Conservation (phyloP, 2,329 filamentous ascomycete species). For the Pseudonectria foliicola region DNA sequence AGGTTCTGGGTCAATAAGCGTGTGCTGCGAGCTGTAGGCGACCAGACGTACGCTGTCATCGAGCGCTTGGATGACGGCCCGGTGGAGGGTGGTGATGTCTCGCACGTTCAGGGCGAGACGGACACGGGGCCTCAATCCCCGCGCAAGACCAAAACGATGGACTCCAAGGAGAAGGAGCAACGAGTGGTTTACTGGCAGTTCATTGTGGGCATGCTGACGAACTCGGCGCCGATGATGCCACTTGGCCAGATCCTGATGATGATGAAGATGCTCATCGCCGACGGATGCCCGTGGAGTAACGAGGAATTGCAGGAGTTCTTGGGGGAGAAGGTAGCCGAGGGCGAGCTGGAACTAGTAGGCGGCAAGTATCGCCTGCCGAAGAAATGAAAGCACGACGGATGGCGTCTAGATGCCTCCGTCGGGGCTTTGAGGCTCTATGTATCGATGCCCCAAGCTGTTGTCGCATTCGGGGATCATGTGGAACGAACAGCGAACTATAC, state of each 20-base stretch:
- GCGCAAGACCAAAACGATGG: conserved; percentile 48
- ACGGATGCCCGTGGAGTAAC: conserved; percentile 82
- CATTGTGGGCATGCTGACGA: conserved; percentile 91
- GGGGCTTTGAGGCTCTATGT: conserved; percentile 2
- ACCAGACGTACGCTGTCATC: conserved; percentile 58
- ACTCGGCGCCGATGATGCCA: conserved; percentile 74
- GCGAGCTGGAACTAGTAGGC: conserved; percentile 60
- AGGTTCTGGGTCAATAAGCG: conserved; percentile 64
- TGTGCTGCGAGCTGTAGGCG: conserved; percentile 51
- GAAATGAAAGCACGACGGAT: conserved; percentile 36
- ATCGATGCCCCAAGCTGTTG: too few species aligned
- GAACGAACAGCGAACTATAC: too few species aligned
- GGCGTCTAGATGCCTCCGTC: not conserved
- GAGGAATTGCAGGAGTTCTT: conserved; percentile 82
- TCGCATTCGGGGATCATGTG: too few species aligned
- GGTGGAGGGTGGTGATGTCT: conserved; percentile 26
- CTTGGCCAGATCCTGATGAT: conserved; percentile 81
- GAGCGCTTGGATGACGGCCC: conserved; percentile 47
- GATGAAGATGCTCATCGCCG: conserved; percentile 84
- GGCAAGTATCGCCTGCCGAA: conserved; percentile 63
- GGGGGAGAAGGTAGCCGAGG: conserved; percentile 65
- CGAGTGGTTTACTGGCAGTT: conserved; percentile 78
- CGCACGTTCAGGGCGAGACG: conserved; percentile 12
- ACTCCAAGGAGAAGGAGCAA: conserved; percentile 56
- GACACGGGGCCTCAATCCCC: conserved; percentile 32